Conservation (phyloP, 148 eudicot species). For the Hydrangea macrophylla region DNA sequence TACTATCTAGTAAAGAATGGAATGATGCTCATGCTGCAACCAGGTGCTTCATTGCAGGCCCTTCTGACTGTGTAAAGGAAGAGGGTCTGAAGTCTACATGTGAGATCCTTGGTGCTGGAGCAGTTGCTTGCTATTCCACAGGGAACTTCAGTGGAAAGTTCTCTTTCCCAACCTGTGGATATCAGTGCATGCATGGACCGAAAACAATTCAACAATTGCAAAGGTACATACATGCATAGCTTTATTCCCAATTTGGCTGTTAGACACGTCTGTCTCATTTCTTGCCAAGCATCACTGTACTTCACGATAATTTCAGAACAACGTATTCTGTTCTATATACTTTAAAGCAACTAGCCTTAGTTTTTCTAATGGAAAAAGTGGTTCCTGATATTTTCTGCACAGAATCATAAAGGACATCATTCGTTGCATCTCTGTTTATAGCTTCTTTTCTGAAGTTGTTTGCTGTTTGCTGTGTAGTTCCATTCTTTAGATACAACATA, state of each 20-base stretch:
- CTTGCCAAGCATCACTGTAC: not conserved
- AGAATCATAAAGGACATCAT: not conserved
- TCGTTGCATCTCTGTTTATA: not conserved
- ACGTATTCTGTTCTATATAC: not conserved
- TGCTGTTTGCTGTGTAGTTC: constrained; percentile 11
- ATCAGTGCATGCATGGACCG: constrained; percentile 29
- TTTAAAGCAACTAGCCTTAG: not conserved
- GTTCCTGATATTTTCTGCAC: not conserved
- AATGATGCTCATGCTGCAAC: constrained; percentile 45
- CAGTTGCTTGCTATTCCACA: constrained; percentile 63
- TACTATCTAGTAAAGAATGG: constrained; percentile 56
- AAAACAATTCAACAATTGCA: constrained; percentile 50
- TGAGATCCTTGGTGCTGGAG: constrained; percentile 78
- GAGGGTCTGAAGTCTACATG: constrained; percentile 56
- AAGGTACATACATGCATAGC: constrained; percentile 35
- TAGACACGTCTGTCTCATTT: not conserved
- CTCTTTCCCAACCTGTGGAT: constrained; percentile 56
- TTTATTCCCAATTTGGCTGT: not conserved
- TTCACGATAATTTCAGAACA: not conserved
- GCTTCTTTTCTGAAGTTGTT: not conserved
- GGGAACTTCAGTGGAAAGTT: constrained; percentile 23
- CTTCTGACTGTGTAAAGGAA: constrained; percentile 34
- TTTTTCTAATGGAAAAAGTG: not conserved
- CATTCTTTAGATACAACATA: not conserved
- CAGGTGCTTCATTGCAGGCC: constrained; percentile 45